Evolutionary conservation across 441 rosid genomes (phyloP).

Genomic region (Raphanus hybrid): DNA sequence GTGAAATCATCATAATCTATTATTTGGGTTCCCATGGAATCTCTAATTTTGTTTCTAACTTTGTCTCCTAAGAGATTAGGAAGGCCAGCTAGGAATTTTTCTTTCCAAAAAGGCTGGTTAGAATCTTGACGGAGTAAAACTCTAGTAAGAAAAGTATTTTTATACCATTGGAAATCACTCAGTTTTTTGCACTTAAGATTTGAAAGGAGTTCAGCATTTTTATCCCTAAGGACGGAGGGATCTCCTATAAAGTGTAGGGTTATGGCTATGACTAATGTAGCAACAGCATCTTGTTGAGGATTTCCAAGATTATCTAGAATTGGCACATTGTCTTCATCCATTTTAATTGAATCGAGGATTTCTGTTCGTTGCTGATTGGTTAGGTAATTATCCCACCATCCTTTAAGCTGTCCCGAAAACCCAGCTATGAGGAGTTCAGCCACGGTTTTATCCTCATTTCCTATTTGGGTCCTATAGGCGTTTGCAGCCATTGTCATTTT

Average conservation of each 20-base stretch:
- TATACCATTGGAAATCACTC: constrained; percentile 13
- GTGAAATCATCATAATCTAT: not conserved
- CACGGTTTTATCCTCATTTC: not conserved
- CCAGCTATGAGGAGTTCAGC: not conserved
- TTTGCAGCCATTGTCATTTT: constrained; percentile 7
- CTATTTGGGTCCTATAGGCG: not conserved
- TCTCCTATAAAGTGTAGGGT: not conserved
- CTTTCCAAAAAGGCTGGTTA: not conserved
- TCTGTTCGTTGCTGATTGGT: not conserved
- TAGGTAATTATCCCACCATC: constrained; percentile 3
- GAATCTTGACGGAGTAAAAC: not conserved
- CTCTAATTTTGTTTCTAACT: not conserved
- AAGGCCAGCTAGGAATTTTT: not conserved
- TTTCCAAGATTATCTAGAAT: not conserved
- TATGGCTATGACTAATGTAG: not conserved
- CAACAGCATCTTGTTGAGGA: not conserved
- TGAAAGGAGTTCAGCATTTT: not conserved
- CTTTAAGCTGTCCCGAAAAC: not conserved
- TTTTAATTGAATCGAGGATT: not conserved
- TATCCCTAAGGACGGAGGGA: not conserved
- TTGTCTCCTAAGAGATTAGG: not conserved
- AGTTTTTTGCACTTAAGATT: not conserved
- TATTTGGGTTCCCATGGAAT: not conserved
- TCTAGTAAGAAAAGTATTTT: not conserved
- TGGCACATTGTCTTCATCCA: not conserved